phyloP scores from a whole-genome alignment of 2,329 filamentous ascomycete genomes.

The Orbilia blumenaviensis region DNA sequence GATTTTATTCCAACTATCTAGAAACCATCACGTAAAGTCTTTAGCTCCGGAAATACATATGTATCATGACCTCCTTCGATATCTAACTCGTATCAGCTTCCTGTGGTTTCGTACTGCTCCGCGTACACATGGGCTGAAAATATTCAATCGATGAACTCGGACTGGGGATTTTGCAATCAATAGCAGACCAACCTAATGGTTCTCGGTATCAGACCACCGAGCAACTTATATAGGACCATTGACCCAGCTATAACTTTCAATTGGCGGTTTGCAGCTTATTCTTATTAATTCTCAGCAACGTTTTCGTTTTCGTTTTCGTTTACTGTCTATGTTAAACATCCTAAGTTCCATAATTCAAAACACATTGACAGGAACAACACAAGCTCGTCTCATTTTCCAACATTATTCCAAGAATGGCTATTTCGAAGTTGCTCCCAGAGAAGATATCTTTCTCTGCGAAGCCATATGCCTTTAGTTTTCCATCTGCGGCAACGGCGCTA shows the following conservation, averaged over 20 bases:
- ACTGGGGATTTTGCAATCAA: constrained; percentile 4
- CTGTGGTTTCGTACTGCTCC: constrained; percentile 6
- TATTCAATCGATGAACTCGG: background rate
- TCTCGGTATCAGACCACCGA: constrained; percentile 40
- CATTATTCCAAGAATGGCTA: constrained; percentile 24
- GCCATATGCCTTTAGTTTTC: constrained; percentile 66
- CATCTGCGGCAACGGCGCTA: constrained; percentile 63
- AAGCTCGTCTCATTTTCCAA: constrained; percentile 3
- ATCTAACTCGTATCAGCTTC: constrained; percentile 31
- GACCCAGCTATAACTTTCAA: background rate
- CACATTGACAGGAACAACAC: no score
- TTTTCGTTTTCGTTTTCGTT: no score
- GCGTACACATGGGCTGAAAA: background rate
- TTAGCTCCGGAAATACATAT: constrained; percentile 21
- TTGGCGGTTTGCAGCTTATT: background rate
- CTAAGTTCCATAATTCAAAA: no score
- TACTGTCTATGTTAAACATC: no score
- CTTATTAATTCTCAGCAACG: background rate
- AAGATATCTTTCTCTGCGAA: constrained; percentile 57
- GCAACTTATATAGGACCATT: constrained; percentile 36
- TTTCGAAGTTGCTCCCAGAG: constrained; percentile 49
- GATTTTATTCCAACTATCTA: constrained; percentile 26
- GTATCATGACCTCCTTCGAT: constrained; percentile 11
- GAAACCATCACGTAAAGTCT: constrained; percentile 41
- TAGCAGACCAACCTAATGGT: constrained; percentile 7